phyloP scores from a whole-genome alignment of 257 asterid species.

The Lantana camara region DNA sequence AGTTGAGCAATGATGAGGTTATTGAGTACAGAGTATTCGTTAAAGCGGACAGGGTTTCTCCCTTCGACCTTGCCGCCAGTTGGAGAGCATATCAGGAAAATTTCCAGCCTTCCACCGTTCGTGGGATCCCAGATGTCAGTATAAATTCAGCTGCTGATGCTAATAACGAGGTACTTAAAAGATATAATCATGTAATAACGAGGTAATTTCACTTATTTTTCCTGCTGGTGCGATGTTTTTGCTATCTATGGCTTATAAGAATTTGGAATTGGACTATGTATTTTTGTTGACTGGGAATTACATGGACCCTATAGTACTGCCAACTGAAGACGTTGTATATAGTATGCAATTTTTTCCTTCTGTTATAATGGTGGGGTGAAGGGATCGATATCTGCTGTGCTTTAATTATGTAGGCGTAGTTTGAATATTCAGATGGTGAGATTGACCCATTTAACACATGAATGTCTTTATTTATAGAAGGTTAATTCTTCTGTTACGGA shows the following conservation, averaged over 20 bases:
- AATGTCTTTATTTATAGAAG: neutral
- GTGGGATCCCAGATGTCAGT: slow-evolving; percentile 93
- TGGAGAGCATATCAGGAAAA: slow-evolving; percentile 98
- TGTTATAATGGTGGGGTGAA: neutral
- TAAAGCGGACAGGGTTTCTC: slow-evolving; percentile 86
- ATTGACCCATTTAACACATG: neutral
- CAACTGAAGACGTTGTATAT: neutral
- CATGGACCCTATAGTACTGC: neutral
- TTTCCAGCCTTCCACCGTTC: slow-evolving; percentile 88
- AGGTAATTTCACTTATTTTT: neutral
- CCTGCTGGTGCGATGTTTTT: slow-evolving; percentile 10
- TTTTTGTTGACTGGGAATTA: neutral
- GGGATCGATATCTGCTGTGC: neutral
- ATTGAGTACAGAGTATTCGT: slow-evolving; percentile 79
- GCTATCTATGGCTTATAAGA: slow-evolving; percentile 8
- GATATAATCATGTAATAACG: no score
- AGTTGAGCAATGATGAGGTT: slow-evolving; percentile 56
- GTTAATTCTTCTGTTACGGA: no score
- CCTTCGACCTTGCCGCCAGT: slow-evolving; percentile 97
- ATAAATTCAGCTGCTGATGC: slow-evolving; percentile 57
- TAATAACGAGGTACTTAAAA: slow-evolving; percentile 58
- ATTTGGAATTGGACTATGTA: neutral
- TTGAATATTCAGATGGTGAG: no score
- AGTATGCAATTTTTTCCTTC: neutral
- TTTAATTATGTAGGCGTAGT: neutral